Percentiles rank a stretch among this genome's conserved stretches.
Evolutionary conservation across 2,329 filamentous ascomycete genomes (phyloP).

Genomic region (Exserohilum rostratum): DNA sequence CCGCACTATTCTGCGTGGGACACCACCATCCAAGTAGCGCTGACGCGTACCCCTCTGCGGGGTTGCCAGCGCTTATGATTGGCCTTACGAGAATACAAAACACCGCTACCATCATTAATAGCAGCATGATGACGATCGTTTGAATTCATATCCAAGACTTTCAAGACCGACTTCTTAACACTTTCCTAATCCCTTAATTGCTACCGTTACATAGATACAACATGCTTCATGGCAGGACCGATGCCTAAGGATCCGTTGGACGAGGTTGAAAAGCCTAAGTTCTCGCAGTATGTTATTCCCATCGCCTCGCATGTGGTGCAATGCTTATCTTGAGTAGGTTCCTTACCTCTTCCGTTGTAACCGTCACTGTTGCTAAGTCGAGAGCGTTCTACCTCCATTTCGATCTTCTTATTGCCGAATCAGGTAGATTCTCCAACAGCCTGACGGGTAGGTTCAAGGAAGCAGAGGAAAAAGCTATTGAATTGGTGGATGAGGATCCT

Average conservation of each 20-base stretch:
- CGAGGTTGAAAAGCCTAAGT: neutral
- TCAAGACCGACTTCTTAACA: neutral
- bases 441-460: neutral
- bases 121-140: neutral
- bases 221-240: neutral
- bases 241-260: neutral
- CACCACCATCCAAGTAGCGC: neutral
- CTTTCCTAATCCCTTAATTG: neutral
- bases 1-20: neutral
- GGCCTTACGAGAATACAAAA: neutral
- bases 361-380: neutral
- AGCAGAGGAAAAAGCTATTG: neutral
- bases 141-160: neutral
- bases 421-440: neutral
- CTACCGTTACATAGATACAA: neutral
- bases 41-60: neutral
- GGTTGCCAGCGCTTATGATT: neutral
- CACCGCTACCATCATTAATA: neutral
- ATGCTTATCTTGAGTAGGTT: neutral
- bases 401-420: neutral
- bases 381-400: neutral
- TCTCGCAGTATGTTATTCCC: neutral
- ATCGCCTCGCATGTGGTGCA: neutral
- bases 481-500: slow-evolving; percentile 21
- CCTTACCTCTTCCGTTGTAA: neutral